These are phyloP conservation scores for Rehmannia glutinosa DNA, from an alignment of 257 asterid genomes.

Conservation along the genomic window DNA sequence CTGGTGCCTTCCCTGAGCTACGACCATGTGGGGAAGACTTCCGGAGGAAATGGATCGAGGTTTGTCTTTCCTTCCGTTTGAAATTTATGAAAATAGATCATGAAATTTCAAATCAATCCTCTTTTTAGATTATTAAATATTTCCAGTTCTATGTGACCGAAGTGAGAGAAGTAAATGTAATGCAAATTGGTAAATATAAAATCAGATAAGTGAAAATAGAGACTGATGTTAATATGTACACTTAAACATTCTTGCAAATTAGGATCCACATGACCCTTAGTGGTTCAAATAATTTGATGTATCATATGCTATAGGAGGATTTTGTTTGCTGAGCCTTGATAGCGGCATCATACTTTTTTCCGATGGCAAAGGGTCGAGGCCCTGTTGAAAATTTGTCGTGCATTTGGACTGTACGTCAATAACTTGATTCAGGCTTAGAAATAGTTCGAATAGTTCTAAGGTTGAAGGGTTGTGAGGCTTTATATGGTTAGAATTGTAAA, in stretches of 20 bases:
- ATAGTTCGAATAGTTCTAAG: too few species aligned
- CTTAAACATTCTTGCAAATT: neutral
- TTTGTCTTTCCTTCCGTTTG: constrained; percentile 25
- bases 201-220: neutral
- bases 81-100: constrained; percentile 1
- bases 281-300: neutral
- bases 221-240: neutral
- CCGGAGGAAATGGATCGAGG: constrained; percentile 92
- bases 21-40: constrained; percentile 78
- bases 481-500: too few species aligned
- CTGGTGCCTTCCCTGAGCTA: constrained; percentile 78
- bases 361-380: neutral
- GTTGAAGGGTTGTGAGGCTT: too few species aligned
- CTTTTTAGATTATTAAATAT: neutral
- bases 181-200: neutral
- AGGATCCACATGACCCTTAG: neutral
- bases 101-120: neutral
- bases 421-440: too few species aligned
- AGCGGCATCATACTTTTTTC: neutral
- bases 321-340: neutral
- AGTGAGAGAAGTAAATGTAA: neutral
- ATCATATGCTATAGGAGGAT: neutral
- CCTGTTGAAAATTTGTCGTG: neutral
- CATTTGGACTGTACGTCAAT: neutral
- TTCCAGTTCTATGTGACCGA: neutral